Conservation (phyloP, 2,329 filamentous ascomycete species). For the Myrmaecium sp. region DNA sequence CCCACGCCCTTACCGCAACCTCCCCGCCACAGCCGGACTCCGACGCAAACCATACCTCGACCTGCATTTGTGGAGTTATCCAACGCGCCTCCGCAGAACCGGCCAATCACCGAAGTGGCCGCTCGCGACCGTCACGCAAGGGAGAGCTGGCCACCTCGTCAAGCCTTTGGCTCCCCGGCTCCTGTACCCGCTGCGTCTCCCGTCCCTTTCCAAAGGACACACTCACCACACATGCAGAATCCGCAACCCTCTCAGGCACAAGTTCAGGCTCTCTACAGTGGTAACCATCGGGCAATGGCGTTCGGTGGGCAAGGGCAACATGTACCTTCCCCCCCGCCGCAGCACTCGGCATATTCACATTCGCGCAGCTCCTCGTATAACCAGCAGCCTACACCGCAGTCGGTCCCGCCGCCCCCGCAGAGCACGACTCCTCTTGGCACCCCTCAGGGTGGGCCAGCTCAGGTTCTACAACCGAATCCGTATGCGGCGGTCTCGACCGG, state of each 20-base stretch:
- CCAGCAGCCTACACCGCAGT: slow-evolving; percentile 6
- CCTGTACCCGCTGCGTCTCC: no score
- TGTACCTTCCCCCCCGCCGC: no score
- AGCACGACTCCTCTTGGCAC: slow-evolving; percentile 16
- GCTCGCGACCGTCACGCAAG: slow-evolving; percentile 8
- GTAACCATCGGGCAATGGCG: slow-evolving; percentile 6
- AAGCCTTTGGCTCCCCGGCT: no score
- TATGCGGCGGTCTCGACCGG: slow-evolving; percentile 19
- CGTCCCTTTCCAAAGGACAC: slow-evolving; percentile 13
- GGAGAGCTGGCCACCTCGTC: slow-evolving; percentile 15
- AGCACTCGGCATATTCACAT: no score
- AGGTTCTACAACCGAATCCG: slow-evolving; percentile 20
- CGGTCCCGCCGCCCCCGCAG: slow-evolving; percentile 16
- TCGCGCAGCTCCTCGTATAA: no score
- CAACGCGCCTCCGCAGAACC: slow-evolving; percentile 11
- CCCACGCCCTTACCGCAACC: slow-evolving; percentile 11
- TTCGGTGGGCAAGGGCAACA: no score
- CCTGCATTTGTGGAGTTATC: slow-evolving; percentile 17
- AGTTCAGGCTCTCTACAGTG: slow-evolving; percentile 9
- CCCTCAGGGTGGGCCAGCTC: slow-evolving; percentile 13
- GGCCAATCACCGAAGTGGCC: no score
- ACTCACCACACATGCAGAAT: slow-evolving; percentile 10
- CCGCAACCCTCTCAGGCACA: slow-evolving; percentile 13
- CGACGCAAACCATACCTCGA: slow-evolving; percentile 8
- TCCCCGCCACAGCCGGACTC: slow-evolving; percentile 12